Evolutionary conservation across 805 yeast species (phyloP), one percentile per base, ranked within the genome.

Genomic region (Saturnispora dispora): DNA sequence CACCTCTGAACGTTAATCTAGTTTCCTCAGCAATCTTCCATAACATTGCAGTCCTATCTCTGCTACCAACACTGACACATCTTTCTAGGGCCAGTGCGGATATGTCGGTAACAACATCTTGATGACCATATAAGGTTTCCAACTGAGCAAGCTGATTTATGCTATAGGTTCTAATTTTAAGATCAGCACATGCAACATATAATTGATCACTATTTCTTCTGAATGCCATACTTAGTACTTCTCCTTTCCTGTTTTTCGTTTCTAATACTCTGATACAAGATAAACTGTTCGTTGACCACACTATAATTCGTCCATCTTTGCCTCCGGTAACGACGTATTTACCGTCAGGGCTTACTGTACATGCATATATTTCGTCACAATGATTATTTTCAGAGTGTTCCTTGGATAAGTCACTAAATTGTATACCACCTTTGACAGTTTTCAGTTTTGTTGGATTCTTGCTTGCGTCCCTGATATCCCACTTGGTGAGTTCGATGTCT

Each of bases 21-120:
- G 95, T 82, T 69, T 93, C 99, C 61, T 93, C 99, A 25, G 96
- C 81, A 57, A 93, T 88, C 66, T 93, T 93, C 99, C 99, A 93
- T 60, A 87, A 73, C 83, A 95, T 85, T 9, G 91, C 96, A 5
- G 96, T 87, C 61, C 95, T 82, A 69, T 93, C 99, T 60, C 98
- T 80, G 3, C 95, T 76, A 17, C 99, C 99, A 32, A 91, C 98
- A 25, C 96, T 88, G 17, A 93, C 90, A 72, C 99, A 93, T 53
- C 96, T 80, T 63, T 93, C 98, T 66, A 82, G 82, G 9, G 79
- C 78, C 54, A 93, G 71, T 0, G 97, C 88, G 22, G 88, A 71
- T 50, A 93, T 83, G 62, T 83, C 97, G 42, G 78, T 76, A 44
- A 91, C 90, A 50, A 79, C 72, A 63, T 93, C 99, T 70, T 93